Conservation (phyloP, 2,329 filamentous ascomycete species). For the Acrocalymma vagum region DNA sequence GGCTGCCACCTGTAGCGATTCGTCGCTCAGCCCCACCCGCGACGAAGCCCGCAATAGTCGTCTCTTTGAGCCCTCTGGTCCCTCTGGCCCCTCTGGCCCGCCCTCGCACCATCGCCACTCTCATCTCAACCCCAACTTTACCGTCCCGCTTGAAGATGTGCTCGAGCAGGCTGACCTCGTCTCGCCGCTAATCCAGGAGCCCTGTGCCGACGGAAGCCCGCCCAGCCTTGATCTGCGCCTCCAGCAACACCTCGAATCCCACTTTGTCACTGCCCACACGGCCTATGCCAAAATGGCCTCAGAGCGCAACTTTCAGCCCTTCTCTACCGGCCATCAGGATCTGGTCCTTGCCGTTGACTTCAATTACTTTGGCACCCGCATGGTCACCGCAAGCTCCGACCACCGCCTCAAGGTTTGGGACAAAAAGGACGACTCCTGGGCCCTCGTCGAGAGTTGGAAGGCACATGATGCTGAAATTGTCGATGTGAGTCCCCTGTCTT, state of each 20-base stretch:
- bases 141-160: conserved; percentile 36
- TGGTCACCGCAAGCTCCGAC: conserved; percentile 90
- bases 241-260: conserved; percentile 32
- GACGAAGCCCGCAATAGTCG: conserved; percentile 43
- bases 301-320: conserved; percentile 59
- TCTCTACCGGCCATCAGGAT: conserved; percentile 79
- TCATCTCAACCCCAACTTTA: conserved; percentile 42
- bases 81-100: conserved; percentile 29
- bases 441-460: conserved; percentile 84
- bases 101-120: conserved; percentile 36
- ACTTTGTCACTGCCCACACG: conserved; percentile 36
- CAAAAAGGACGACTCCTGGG: conserved; percentile 78
- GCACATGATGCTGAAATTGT: conserved; percentile 91
- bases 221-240: conserved; percentile 34
- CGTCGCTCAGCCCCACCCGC: conserved; percentile 41
- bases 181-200: conserved; percentile 44
- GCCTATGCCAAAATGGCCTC: conserved; percentile 46
- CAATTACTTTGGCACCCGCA: conserved; percentile 91
- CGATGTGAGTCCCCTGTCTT: conserved; percentile 67
- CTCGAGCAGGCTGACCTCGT: conserved; percentile 42
- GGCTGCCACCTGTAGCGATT: conserved; percentile 48
- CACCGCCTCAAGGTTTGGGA: conserved; percentile 94
- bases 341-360: conserved; percentile 86
- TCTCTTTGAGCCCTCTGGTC: too few species aligned
- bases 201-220: conserved; percentile 38